These are phyloP conservation scores for Bruguiera parviflora DNA, from an alignment of 345 rosid species.

Conservation along the genomic window DNA sequence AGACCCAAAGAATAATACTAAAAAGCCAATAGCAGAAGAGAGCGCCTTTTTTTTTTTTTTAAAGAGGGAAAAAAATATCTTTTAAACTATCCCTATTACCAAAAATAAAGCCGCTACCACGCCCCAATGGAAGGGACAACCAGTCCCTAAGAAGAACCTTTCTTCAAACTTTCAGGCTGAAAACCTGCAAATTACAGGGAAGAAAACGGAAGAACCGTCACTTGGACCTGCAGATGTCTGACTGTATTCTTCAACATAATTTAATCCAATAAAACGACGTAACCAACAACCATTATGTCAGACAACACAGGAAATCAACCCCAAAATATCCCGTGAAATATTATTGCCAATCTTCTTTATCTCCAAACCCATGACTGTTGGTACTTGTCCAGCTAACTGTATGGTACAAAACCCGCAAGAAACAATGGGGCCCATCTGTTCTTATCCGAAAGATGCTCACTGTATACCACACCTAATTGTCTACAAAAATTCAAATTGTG, in stretches of 20 bases:
- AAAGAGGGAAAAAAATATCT: too few species aligned
- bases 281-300: neutral
- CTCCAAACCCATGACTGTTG: neutral
- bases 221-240: neutral
- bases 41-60: too few species aligned
- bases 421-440: neutral
- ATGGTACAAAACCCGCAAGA: conserved; percentile 3
- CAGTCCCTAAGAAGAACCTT: conserved; percentile 24
- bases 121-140: conserved; percentile 29
- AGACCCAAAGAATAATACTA: conserved; percentile 30
- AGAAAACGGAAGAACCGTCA: neutral
- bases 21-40: conserved; percentile 7
- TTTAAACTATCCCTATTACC: neutral
- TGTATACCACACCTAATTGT: conserved; percentile 1
- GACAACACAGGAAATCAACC: neutral
- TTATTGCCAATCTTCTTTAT: neutral
- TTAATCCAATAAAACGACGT: neutral
- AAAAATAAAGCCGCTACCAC: conserved; percentile 31
- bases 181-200: conserved; percentile 21
- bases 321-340: neutral
- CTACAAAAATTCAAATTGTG: conserved; percentile 9
- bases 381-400: neutral
- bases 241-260: neutral
- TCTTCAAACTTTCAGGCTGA: conserved; percentile 28
- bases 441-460: neutral